Conservation (phyloP, 192 early-diverging fungal genomes). For the Coemansia sp. region DNA sequence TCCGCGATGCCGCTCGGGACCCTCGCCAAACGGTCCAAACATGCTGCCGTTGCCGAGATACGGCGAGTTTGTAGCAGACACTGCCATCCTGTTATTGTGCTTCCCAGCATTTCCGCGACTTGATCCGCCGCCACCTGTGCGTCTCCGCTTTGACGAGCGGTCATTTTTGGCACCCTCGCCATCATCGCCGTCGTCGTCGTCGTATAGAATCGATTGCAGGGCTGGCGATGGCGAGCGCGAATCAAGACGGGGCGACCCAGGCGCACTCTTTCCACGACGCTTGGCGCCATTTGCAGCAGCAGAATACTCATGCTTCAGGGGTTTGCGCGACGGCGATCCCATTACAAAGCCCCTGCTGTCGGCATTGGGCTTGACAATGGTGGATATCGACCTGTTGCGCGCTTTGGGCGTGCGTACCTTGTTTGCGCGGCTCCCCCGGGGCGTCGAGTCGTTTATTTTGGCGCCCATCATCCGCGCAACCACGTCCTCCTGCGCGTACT, state of each 20-base stretch:
- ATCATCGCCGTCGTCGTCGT: not conserved
- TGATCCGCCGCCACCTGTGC: slow-evolving; percentile 1
- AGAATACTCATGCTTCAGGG: not conserved
- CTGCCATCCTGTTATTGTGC: slow-evolving; percentile 35
- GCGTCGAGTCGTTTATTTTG: not conserved
- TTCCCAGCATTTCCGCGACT: slow-evolving; percentile 11
- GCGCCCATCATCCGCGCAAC: slow-evolving; percentile 33
- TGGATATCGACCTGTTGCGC: slow-evolving; percentile 34
- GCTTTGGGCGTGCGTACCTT: slow-evolving; percentile 19
- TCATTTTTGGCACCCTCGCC: not conserved
- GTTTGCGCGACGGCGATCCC: not conserved
- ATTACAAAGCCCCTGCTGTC: not conserved
- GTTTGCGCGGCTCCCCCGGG: slow-evolving; percentile 1
- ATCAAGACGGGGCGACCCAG: slow-evolving; percentile 35
- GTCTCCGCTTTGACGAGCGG: slow-evolving; percentile 19
- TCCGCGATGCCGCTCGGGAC: not conserved
- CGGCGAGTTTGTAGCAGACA: slow-evolving; percentile 44
- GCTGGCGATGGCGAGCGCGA: slow-evolving; percentile 25
- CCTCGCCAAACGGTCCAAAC: slow-evolving; percentile 13
- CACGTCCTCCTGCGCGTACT: slow-evolving; percentile 22
- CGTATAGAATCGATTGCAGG: slow-evolving; percentile 29
- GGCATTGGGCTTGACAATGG: slow-evolving; percentile 12
- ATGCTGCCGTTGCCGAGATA: slow-evolving; percentile 14
- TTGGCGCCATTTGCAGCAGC: slow-evolving; percentile 1
- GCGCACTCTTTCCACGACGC: slow-evolving; percentile 38